Conservation (phyloP, 805 yeast genomes). For the Candida ascalaphidarum region DNA sequence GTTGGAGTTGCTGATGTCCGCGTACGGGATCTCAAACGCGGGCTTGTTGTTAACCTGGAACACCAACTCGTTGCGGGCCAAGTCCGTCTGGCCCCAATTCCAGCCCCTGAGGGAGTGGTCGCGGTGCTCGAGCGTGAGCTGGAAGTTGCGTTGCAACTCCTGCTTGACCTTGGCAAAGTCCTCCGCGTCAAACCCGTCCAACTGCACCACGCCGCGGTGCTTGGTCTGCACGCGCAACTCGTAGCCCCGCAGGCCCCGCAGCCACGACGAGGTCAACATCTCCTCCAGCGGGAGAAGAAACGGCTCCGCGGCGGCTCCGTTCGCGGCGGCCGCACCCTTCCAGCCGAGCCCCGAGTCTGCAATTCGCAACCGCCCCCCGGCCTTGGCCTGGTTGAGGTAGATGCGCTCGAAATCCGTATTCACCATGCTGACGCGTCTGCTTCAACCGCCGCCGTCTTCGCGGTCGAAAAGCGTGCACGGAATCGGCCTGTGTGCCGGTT, state of each 20-base stretch:
- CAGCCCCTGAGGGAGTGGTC: slow-evolving; percentile 96
- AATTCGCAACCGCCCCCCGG: slow-evolving; percentile 83
- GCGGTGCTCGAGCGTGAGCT: slow-evolving; percentile 62
- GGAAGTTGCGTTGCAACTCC: slow-evolving; percentile 73
- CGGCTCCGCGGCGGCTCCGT: slow-evolving; percentile 49
- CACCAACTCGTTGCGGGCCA: slow-evolving; percentile 85
- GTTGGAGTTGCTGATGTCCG: slow-evolving; percentile 73
- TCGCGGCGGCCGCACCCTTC: slow-evolving; percentile 55
- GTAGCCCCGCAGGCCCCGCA: slow-evolving; percentile 87
- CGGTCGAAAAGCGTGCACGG: too few species aligned
- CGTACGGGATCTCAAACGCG: slow-evolving; percentile 82
- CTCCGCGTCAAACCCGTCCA: slow-evolving; percentile 87
- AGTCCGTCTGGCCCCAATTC: slow-evolving; percentile 97
- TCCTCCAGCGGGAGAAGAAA: slow-evolving; percentile 84
- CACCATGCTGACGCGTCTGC: slow-evolving; percentile 32
- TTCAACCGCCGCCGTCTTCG: too few species aligned
- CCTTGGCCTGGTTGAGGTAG: slow-evolving; percentile 77
- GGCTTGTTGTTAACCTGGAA: slow-evolving; percentile 85
- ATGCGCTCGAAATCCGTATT: slow-evolving; percentile 84
- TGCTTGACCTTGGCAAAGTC: slow-evolving; percentile 76
- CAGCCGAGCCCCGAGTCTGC: slow-evolving; percentile 98
- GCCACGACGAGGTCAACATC: slow-evolving; percentile 76
- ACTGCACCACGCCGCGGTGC: slow-evolving; percentile 72
- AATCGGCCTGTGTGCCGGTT: too few species aligned
- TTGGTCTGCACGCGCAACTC: slow-evolving; percentile 86